Evolutionary conservation across 2,329 filamentous ascomycete species (phyloP).

Genomic region (Colletotrichum noveboracense): DNA sequence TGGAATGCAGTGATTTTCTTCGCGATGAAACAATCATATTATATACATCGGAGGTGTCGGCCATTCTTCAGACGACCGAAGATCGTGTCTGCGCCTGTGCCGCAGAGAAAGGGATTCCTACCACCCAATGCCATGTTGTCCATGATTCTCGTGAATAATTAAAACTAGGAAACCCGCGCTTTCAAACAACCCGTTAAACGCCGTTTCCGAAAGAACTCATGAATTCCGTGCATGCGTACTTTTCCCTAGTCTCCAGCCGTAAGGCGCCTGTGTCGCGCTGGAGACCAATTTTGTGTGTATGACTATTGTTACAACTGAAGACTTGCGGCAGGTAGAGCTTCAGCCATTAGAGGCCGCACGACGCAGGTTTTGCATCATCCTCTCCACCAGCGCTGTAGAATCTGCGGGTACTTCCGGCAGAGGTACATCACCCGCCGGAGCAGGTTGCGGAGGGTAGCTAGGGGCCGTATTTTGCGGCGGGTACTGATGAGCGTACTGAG

Average conservation of each 20-base stretch:
- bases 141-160: background rate
- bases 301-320: background rate
- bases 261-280: background rate
- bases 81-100: background rate
- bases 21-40: background rate
- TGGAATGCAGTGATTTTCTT: background rate
- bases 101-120: background rate
- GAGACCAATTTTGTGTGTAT: background rate
- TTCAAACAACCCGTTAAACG: background rate
- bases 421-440: slow-evolving; percentile 26
- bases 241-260: background rate
- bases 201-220: background rate
- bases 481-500: background rate
- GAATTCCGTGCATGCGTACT: background rate
- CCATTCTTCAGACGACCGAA: background rate
- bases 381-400: slow-evolving; percentile 55
- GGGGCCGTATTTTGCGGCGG: background rate
- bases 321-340: background rate
- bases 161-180: background rate
- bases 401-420: slow-evolving; percentile 48
- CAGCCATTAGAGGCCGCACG: slow-evolving; percentile 32
- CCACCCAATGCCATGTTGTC: background rate
- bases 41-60: background rate
- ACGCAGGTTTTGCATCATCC: slow-evolving; percentile 57
- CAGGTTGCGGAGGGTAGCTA: background rate